phyloP scores from a whole-genome alignment of 2,329 filamentous ascomycete species.

The Exophiala phaeomuriformis region DNA sequence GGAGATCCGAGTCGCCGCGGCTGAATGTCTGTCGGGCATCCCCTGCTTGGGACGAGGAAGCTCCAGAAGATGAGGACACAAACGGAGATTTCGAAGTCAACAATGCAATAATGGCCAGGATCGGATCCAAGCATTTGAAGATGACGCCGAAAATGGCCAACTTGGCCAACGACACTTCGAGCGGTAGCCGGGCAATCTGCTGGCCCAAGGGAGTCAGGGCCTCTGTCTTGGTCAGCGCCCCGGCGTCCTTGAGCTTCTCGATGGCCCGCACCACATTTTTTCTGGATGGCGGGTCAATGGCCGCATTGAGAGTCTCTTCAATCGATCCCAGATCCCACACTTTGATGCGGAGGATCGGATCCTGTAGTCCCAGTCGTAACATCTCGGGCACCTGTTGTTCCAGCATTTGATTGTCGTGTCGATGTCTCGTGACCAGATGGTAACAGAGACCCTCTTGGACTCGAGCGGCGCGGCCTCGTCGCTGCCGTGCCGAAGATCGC shows the following conservation, averaged over 20 bases:
- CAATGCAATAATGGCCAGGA: slow-evolving; percentile 85
- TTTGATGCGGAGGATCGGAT: slow-evolving; percentile 91
- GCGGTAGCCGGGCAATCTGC: slow-evolving; percentile 77
- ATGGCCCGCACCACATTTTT: slow-evolving; percentile 92
- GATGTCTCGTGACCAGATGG: slow-evolving; percentile 84
- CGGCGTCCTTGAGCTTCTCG: slow-evolving; percentile 86
- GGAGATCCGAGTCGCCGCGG: slow-evolving; percentile 78
- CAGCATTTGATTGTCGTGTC: slow-evolving; percentile 64
- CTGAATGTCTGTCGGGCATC: slow-evolving; percentile 71
- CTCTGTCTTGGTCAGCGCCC: slow-evolving; percentile 72
- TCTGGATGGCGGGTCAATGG: slow-evolving; percentile 78
- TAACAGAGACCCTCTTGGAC: slow-evolving; percentile 94
- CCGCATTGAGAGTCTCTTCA: slow-evolving; percentile 78
- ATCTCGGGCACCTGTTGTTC: slow-evolving; percentile 96
- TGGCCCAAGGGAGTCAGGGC: slow-evolving; percentile 78
- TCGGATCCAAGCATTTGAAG: slow-evolving; percentile 86
- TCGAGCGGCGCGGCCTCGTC: slow-evolving; percentile 85
- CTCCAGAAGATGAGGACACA: slow-evolving; percentile 74
- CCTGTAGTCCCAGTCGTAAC: slow-evolving; percentile 85
- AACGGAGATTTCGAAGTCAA: slow-evolving; percentile 94
- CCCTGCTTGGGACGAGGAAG: slow-evolving; percentile 42
- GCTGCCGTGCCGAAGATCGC: slow-evolving; percentile 88
- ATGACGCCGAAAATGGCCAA: slow-evolving; percentile 78
- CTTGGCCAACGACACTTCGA: slow-evolving; percentile 93
- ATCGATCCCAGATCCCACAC: slow-evolving; percentile 94